Evolutionary conservation across 2,329 filamentous ascomycete genomes (phyloP).

Genomic region (Calonectria henricotiae): DNA sequence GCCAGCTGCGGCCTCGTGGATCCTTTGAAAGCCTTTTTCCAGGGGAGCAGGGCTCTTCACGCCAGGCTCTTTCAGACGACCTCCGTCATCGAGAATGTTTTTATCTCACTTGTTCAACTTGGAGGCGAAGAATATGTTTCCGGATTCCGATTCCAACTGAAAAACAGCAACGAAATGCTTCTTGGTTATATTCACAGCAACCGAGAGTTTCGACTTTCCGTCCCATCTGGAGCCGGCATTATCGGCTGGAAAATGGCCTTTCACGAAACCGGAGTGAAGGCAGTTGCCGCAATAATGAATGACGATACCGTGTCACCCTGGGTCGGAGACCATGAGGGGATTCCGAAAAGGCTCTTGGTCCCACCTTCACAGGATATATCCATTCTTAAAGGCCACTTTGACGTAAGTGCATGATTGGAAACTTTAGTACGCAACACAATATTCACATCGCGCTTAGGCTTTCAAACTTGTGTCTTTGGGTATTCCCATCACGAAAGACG

Average conservation of each 20-base stretch:
- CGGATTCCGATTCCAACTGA: conserved; percentile 23
- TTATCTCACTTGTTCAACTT: conserved; percentile 33
- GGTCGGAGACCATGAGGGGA: conserved; percentile 20
- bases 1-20: background rate
- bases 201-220: conserved; percentile 12
- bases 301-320: conserved; percentile 29
- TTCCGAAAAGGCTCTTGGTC: conserved; percentile 29
- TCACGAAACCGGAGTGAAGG: conserved; percentile 27
- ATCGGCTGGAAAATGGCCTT: conserved; percentile 33
- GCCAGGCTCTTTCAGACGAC: background rate
- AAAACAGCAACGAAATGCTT: background rate
- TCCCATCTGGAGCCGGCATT: conserved; percentile 15
- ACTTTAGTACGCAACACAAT: background rate
- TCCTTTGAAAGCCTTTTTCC: background rate
- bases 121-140: conserved; percentile 25
- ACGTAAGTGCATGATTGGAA: conserved; percentile 2
- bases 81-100: conserved; percentile 12
- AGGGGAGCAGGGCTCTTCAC: conserved; percentile 23
- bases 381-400: conserved; percentile 32
- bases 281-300: conserved; percentile 18
- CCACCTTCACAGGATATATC: conserved; percentile 11
- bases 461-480: conserved; percentile 21
- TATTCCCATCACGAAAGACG: background rate
- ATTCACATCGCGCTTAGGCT: background rate
- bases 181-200: conserved; percentile 39